Base-by-base conservation (phyloP, 495 filamentous ascomycete genomes). In the Aspergillus baeticus region DNA sequence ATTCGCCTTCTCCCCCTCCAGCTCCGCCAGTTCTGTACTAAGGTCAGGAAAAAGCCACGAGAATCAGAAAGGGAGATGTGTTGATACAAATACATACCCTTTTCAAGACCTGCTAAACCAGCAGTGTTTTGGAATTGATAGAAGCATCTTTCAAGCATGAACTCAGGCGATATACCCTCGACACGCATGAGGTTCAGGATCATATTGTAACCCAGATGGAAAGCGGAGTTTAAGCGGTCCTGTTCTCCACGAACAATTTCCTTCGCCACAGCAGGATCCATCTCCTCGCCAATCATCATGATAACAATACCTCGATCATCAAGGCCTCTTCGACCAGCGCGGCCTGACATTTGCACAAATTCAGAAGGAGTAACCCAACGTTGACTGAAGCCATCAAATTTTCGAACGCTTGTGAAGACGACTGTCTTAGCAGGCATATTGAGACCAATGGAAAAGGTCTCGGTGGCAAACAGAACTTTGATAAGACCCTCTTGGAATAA, bases 381-480 rank as follows among this genome's bases (percentile, higher is more conserved):
- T 49, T 82, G 80, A 34, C 80, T 77, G n/a, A 82, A 81, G 23
- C 94, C 94, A 69, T 98, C 94, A 60, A 89, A 98, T 68, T 98
- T 98, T 6, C 88, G 86, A 17, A 98, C 92, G 64, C 87, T 92
- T 0, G 95, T 98, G 71, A 98, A 98, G 38, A 98, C 92, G 14
- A 98, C 94, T 6, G 94, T 98, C 73, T 96, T 96, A 23, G 95
- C 94, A 60, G 94, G 94, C 94, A 98, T 98, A 77, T 98, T 98
- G 38, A 98, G 76, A 47, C 94, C 94, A 63, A 98, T 97, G 13
- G 94, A 98, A 76, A 98, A 98, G 0, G 94, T 98, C 69, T 98
- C 94, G 8, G 94, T 98, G 0, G 94, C 94, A 62, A 98, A 98
- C 0, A 98, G 78, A 23, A 96, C 94, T 68, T 98, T 98, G 74